Evolutionary conservation across 352 stramenopile species (phyloP).

Genomic region (Phytopythium kandeliae): DNA sequence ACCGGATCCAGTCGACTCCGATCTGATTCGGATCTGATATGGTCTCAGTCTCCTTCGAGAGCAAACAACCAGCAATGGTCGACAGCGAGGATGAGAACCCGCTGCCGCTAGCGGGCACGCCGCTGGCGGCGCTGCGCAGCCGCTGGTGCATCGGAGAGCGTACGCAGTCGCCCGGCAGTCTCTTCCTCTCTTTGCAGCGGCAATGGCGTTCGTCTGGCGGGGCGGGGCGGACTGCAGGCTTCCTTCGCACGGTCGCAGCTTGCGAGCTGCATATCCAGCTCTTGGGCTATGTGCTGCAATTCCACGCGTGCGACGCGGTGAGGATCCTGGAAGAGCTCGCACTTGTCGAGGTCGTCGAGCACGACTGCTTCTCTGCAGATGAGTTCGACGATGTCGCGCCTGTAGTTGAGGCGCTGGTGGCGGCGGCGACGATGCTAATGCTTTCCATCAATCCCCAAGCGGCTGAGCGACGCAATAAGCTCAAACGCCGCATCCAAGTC

Average conservation of each 20-base stretch:
- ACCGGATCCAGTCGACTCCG: too few species aligned
- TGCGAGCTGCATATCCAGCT: slow-evolving; percentile 25
- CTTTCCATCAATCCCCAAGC: background rate
- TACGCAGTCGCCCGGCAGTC: background rate
- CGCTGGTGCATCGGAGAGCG: background rate
- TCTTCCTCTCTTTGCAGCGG: slow-evolving; percentile 12
- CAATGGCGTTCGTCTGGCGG: slow-evolving; percentile 10
- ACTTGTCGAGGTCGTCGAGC: background rate
- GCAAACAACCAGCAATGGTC: too few species aligned
- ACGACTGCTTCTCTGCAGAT: slow-evolving; percentile 1
- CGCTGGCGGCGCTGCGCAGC: background rate
- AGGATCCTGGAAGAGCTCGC: slow-evolving; percentile 13
- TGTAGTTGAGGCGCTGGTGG: slow-evolving; percentile 11
- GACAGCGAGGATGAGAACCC: background rate
- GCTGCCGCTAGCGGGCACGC: background rate
- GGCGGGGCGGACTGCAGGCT: slow-evolving; percentile 4
- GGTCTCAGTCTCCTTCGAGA: too few species aligned
- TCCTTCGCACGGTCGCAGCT: slow-evolving; percentile 19
- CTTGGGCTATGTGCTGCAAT: slow-evolving; percentile 24
- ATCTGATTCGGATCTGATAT: too few species aligned
- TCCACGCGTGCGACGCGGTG: slow-evolving; percentile 20
- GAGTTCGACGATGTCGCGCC: slow-evolving; percentile 2
- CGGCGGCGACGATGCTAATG: background rate
- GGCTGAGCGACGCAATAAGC: background rate
- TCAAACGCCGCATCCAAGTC: background rate